Evolutionary conservation across 2,329 filamentous ascomycete genomes (phyloP), one percentile per base, ranked within the genome.

Genomic region (Penicillium sp.): DNA sequence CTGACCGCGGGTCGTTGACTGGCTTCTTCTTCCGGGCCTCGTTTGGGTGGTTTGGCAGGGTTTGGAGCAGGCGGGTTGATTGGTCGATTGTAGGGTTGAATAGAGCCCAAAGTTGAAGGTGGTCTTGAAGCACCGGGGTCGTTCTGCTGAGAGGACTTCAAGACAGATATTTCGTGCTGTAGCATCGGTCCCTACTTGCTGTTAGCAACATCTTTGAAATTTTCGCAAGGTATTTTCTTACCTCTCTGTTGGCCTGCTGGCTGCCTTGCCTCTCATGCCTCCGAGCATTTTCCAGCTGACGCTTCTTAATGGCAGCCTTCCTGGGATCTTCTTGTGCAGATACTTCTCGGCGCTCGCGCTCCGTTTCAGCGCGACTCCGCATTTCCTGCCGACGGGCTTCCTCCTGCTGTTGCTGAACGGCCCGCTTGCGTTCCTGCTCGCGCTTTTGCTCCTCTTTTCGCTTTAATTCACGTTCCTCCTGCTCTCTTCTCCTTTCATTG

Each of bases 401-500:
- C 37, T 78, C 74, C 39, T 78, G 78, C 30, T 59, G 62, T 39
- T 64, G 59, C 36, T 72, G 67, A 25, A 78, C 80, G 33, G 79
- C 79, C 43, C 85, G 78, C 68, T 89, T 88, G 33, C 85, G 81
- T 60, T 94, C 88, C 21, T 86, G 71, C 55, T 94, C 87, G 11
- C 82, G 78, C 66, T 94, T 95, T 25, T 84, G 82, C 14, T 94
- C 86, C 7, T 83, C 82, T 58, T 87, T 91, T 34, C 83, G 80
- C 56, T 89, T 83, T 10, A 81, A 80, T 50, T 89, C 86, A 33
- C 82, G 80, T 59, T 94, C 87, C 54, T 94, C 89, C 60, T 80
- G 84, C 62, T 94, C 88, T 60, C 85, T 91, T 65, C 89, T 90
- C 58, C 82, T 84, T 26, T 87, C 85, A 2, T 84, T 87, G 33